phyloP scores from a whole-genome alignment of 306 rosid genomes.

The Acacia crassicarpa region DNA sequence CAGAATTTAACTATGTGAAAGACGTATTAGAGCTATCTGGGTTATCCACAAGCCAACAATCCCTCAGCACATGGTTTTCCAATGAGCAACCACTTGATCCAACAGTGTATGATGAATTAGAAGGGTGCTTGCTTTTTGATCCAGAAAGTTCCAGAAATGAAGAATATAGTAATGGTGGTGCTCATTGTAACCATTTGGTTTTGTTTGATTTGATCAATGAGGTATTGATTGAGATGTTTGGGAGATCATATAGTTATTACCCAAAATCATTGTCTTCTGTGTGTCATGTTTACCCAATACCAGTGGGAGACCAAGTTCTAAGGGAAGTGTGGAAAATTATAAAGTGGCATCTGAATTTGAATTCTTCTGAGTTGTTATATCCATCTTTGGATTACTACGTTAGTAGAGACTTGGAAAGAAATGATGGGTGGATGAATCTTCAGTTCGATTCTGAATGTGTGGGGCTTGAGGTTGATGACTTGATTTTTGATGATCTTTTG shows the following conservation, averaged over 20 bases:
- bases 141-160: constrained; percentile 49
- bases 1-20: constrained; percentile 64
- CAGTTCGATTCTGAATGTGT: constrained; percentile 79
- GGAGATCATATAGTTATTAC: constrained; percentile 61
- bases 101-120: constrained; percentile 47
- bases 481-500: constrained; percentile 70
- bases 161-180: background rate
- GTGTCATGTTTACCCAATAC: constrained; percentile 46
- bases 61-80: constrained; percentile 58
- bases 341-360: constrained; percentile 53
- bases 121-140: constrained; percentile 54
- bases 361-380: constrained; percentile 23
- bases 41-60: constrained; percentile 35
- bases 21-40: constrained; percentile 71
- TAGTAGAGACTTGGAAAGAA: constrained; percentile 57
- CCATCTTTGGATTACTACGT: constrained; percentile 56
- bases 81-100: constrained; percentile 61
- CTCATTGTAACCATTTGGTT: constrained; percentile 54
- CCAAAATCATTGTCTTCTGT: constrained; percentile 53
- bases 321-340: constrained; percentile 62
- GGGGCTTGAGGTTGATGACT: constrained; percentile 73
- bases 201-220: constrained; percentile 80
- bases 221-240: constrained; percentile 63
- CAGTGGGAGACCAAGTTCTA: constrained; percentile 51
- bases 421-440: constrained; percentile 83